Base-by-base conservation (phyloP, 1,139 yeast species). In the Pichia norvegensis region DNA sequence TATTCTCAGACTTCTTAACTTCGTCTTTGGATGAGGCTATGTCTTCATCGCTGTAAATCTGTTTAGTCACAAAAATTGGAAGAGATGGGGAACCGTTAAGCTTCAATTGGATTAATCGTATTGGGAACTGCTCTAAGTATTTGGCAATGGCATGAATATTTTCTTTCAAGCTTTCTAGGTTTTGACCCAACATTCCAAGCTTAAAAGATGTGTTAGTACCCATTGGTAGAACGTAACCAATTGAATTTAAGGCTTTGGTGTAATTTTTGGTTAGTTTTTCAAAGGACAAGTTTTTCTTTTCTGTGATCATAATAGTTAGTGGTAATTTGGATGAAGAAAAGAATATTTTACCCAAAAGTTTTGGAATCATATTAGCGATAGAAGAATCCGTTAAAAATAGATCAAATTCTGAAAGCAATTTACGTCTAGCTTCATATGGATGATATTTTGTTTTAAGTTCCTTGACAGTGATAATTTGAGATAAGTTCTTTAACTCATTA, bases 351-450 rank as follows among this genome's bases (percentile, higher is more conserved):
- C 97, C 96, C 53, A 92, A 70, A 39, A 84, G 67, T 54, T 81
- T 79, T 45, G 98, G 98, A 68, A 90, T 73, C 51, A 85, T 71
- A 44, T 88, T 80, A 47, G 87, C 72, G 42, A 90, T 72, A 36
- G 84, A 81, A 55, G 88, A 95, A 66, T 92, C 97, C 42, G 86
- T 81, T 43, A 92, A 64, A 63, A 92, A 86, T 51, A 88, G 57
- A 58, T 90, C 95, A 59, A 72, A 81, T 44, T 74, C 76, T 11
- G 68, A 60, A 45, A 71, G 64, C 50, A 84, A 72, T 52, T 79
- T 79, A 67, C 90, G 79, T 64, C 83, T 79, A 55, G 81, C 76
- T 63, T 84, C 92, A 55, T 67, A 83, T 36, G 80, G 73, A 62
- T 81, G 81, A 67, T 75, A 83, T 47, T 77, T 81, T 19, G 81